Evolutionary conservation across 2,329 filamentous ascomycete species (phyloP).

Genomic region (Mycocentrospora acerina): DNA sequence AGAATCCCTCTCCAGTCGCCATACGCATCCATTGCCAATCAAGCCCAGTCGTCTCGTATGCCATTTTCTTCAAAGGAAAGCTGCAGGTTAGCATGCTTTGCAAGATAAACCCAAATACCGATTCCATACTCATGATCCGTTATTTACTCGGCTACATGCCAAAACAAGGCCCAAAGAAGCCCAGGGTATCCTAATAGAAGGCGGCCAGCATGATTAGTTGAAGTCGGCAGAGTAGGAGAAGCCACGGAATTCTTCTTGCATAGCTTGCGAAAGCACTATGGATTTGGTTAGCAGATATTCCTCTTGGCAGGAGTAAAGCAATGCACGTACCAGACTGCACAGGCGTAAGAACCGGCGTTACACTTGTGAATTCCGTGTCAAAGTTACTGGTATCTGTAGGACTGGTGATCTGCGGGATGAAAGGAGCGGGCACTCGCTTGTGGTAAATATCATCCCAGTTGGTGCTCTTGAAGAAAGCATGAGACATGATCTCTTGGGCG

Average conservation of each 20-base stretch:
- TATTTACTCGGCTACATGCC: background rate
- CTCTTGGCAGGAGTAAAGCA: no score
- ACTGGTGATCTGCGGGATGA: constrained; percentile 84
- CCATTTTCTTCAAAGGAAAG: no score
- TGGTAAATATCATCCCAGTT: constrained; percentile 99
- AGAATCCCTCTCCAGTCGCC: no score
- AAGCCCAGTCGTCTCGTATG: no score
- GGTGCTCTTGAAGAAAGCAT: constrained; percentile 96
- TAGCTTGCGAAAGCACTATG: constrained; percentile 89
- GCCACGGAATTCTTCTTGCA: constrained; percentile 99
- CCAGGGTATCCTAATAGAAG: constrained; percentile 22
- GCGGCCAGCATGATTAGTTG: constrained; percentile 47
- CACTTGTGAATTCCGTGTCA: constrained; percentile 96
- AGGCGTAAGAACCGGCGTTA: constrained; percentile 93
- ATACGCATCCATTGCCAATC: no score
- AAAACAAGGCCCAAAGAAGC: background rate
- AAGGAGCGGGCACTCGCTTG: constrained; percentile 87
- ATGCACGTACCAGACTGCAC: constrained; percentile 84
- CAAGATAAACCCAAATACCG: no score
- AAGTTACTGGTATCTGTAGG: constrained; percentile 99
- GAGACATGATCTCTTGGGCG: constrained; percentile 97
- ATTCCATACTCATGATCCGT: no score
- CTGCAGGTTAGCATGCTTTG: no score
- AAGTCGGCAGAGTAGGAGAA: constrained; percentile 98
- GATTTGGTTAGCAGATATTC: constrained; percentile 13